Conservation (phyloP, 805 yeast genomes). For the Sugiyamaella qingdaonensis region DNA sequence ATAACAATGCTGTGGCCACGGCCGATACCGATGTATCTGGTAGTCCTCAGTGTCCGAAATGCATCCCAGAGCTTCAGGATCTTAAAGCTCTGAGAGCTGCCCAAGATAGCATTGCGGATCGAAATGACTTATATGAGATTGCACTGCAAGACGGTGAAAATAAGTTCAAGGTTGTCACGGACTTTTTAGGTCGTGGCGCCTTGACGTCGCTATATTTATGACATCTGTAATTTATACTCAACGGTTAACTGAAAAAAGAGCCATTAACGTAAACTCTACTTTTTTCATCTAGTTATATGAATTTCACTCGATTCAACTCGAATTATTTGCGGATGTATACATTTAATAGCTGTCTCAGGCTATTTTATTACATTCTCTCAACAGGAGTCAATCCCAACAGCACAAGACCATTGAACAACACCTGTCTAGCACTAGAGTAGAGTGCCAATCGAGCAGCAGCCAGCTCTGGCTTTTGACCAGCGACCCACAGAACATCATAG, state of each 20-base stretch:
- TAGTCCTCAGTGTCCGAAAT: constrained; percentile 61
- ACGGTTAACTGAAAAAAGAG: background rate
- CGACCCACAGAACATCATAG: constrained; percentile 93
- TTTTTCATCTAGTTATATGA: no score
- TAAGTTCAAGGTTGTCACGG: constrained; percentile 70
- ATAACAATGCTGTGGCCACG: constrained; percentile 12
- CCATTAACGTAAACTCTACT: no score
- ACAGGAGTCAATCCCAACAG: constrained; percentile 95
- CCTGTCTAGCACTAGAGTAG: constrained; percentile 85
- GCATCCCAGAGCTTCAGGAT: constrained; percentile 68
- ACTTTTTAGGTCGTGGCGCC: constrained; percentile 85
- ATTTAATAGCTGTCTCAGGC: no score
- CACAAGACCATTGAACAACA: constrained; percentile 81
- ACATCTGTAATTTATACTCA: background rate
- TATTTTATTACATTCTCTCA: constrained; percentile 92
- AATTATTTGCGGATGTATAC: background rate
- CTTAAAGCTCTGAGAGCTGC: constrained; percentile 52
- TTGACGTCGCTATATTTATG: constrained; percentile 10
- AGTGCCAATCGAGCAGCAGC: constrained; percentile 90
- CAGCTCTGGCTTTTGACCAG: constrained; percentile 85
- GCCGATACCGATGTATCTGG: constrained; percentile 1
- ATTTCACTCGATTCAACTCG: background rate
- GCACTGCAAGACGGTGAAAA: constrained; percentile 51
- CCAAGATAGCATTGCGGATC: constrained; percentile 58
- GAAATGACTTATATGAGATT: constrained; percentile 58